phyloP scores from a whole-genome alignment of 495 filamentous ascomycete species.

The Collariella sp. region DNA sequence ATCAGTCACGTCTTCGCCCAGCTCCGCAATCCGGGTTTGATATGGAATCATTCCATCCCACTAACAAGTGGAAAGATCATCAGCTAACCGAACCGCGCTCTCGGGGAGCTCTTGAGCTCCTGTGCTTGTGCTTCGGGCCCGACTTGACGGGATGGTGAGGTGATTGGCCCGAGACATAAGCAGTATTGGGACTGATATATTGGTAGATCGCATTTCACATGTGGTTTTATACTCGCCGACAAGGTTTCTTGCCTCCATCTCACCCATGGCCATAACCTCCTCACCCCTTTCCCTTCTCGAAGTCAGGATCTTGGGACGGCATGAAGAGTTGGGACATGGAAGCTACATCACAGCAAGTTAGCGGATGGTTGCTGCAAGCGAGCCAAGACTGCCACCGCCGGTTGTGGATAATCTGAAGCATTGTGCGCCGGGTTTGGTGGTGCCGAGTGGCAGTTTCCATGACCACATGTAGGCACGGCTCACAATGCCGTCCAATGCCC shows the following conservation, averaged over 20 bases:
- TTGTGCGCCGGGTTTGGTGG: not conserved
- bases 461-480: not conserved
- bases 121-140: not conserved
- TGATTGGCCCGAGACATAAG: not conserved
- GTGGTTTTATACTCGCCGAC: too few relatives aligned
- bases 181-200: not conserved
- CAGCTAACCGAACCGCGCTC: too few relatives aligned
- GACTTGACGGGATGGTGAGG: not conserved
- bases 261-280: too few relatives aligned
- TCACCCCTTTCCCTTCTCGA: too few relatives aligned
- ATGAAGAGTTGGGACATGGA: too few relatives aligned
- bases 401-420: not conserved
- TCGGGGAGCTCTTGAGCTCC: too few relatives aligned
- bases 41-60: not conserved
- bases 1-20: constrained; percentile 5
- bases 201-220: not conserved
- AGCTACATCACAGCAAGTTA: too few relatives aligned
- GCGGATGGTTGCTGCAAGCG: too few relatives aligned
- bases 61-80: not conserved
- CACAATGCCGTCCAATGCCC: not conserved
- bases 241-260: too few relatives aligned
- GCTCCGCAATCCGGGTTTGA: not conserved
- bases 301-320: too few relatives aligned
- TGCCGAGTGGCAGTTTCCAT: not conserved
- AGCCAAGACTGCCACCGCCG: too few relatives aligned